Percentiles rank a stretch among this genome's conserved stretches.
These are phyloP conservation scores for Exophiala spinifera DNA, from an alignment of 2,329 filamentous ascomycete genomes.

Conservation along the genomic window DNA sequence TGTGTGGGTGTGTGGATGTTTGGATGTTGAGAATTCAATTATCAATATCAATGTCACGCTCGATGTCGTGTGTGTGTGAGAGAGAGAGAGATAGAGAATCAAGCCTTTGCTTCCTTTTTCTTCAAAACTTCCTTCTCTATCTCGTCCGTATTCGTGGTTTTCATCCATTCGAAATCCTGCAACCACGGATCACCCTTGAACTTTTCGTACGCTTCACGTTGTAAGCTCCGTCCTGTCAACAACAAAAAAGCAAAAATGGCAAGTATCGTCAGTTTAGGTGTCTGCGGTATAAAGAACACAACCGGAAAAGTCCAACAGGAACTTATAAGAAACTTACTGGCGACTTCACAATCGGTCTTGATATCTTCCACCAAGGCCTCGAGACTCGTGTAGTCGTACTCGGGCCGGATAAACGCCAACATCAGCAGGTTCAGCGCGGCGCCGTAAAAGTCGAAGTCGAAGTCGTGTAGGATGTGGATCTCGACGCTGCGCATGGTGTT, in stretches of 20 bases:
- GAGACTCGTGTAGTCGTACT: conserved; percentile 80
- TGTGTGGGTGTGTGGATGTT: too few relatives aligned
- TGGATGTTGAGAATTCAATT: too few relatives aligned
- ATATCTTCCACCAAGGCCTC: conserved; percentile 89
- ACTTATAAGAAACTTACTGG: conserved; percentile 43
- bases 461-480: conserved; percentile 70
- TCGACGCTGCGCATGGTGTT: conserved; percentile 80
- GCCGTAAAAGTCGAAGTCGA: conserved; percentile 76
- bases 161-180: conserved; percentile 30
- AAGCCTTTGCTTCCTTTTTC: too few relatives aligned
- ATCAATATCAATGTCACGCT: too few relatives aligned
- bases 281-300: too few relatives aligned
- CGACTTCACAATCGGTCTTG: conserved; percentile 80
- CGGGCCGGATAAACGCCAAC: conserved; percentile 81
- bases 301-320: too few relatives aligned
- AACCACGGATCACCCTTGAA: conserved; percentile 46
- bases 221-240: conserved; percentile 60
- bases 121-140: conserved; percentile 31
- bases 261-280: too few relatives aligned
- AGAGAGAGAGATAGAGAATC: too few relatives aligned
- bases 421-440: conserved; percentile 74
- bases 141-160: conserved; percentile 32
- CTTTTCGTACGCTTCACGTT: conserved; percentile 57
- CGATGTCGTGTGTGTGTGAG: too few relatives aligned
- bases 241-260: too few relatives aligned